Conservation (phyloP, 2,329 filamentous ascomycete species). For the Lachnellula occidentalis region DNA sequence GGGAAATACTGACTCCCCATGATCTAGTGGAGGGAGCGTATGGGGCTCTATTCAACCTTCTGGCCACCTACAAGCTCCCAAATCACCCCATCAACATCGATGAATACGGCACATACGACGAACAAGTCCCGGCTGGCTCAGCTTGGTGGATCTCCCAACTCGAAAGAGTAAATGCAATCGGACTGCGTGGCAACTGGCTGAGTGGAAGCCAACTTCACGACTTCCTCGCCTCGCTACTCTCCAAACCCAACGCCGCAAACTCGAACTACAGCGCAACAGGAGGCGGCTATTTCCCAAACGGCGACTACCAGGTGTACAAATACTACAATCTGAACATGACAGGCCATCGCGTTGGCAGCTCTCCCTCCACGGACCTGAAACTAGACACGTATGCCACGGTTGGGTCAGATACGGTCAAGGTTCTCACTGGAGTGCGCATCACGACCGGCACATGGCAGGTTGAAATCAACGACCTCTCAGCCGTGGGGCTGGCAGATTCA, state of each 20-base stretch:
- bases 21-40: constrained; percentile 23
- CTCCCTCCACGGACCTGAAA: constrained; percentile 24
- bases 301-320: constrained; percentile 43
- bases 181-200: constrained; percentile 22
- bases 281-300: constrained; percentile 35
- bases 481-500: constrained; percentile 16
- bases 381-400: constrained; percentile 22
- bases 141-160: constrained; percentile 23
- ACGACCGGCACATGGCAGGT: constrained; percentile 22
- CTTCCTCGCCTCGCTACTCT: constrained; percentile 20
- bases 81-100: constrained; percentile 19
- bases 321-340: constrained; percentile 43
- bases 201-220: constrained; percentile 17
- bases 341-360: constrained; percentile 35
- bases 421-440: constrained; percentile 18
- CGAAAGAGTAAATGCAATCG: constrained; percentile 19
- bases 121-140: constrained; percentile 16
- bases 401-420: constrained; percentile 14
- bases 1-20: no score
- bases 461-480: constrained; percentile 16
- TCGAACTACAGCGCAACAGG: constrained; percentile 14
- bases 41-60: constrained; percentile 24
- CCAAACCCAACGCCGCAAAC: constrained; percentile 15
- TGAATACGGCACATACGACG: constrained; percentile 17
- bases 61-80: constrained; percentile 20